Percentiles rank a stretch among this genome's conserved stretches.
Conservation (phyloP, 2,329 filamentous ascomycete genomes). For the Saccharata proteae region DNA sequence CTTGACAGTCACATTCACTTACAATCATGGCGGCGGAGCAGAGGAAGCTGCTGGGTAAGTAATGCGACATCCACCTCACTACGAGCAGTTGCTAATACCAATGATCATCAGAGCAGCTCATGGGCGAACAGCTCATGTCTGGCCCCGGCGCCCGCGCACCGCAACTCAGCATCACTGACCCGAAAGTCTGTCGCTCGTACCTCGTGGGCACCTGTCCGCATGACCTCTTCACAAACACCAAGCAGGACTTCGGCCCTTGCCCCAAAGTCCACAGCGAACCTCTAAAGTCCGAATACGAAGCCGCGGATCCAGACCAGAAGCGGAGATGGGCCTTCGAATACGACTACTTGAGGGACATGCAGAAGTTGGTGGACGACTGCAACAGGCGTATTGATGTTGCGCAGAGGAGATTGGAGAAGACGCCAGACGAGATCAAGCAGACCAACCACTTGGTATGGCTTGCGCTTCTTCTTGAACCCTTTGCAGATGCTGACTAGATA, state of each 20-base stretch:
- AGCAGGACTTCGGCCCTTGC: constrained; percentile 88
- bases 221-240: constrained; percentile 98
- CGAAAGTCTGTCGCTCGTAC: constrained; percentile 90
- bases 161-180: constrained; percentile 78
- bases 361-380: constrained; percentile 94
- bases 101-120: constrained; percentile 61
- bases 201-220: constrained; percentile 90
- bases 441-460: constrained; percentile 64
- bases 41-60: constrained; percentile 75
- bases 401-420: constrained; percentile 87
- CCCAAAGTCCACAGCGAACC: constrained; percentile 79
- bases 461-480: neutral
- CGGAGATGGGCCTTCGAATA: constrained; percentile 82
- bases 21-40: constrained; percentile 94
- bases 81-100: constrained; percentile 11
- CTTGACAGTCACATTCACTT: constrained; percentile 1
- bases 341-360: constrained; percentile 92
- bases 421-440: constrained; percentile 91
- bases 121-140: constrained; percentile 61
- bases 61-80: neutral
- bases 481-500: constrained; percentile 4
- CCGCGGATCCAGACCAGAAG: constrained; percentile 56
- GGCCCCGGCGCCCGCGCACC: constrained; percentile 64
- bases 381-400: constrained; percentile 86
- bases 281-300: constrained; percentile 80